These are phyloP conservation scores for Lachancea sp. DNA, from an alignment of 805 yeast genomes.

Conservation along the genomic window DNA sequence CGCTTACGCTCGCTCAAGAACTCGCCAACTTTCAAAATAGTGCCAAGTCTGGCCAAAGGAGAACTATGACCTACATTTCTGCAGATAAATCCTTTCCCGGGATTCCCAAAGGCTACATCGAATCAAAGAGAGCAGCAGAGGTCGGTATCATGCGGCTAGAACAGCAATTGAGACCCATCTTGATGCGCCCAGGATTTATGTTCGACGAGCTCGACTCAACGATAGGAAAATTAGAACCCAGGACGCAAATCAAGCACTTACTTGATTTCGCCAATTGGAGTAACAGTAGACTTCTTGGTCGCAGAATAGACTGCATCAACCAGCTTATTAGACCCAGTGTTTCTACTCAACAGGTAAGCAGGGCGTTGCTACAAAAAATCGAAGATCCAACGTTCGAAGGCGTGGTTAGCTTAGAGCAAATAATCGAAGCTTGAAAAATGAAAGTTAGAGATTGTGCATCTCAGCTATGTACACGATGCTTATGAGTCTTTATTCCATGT, in stretches of 20 bases:
- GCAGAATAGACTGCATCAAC: conserved; percentile 37
- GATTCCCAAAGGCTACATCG: conserved; percentile 63
- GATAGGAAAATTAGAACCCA: conserved; percentile 30
- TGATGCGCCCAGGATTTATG: conserved; percentile 81
- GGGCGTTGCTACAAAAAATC: conserved; percentile 48
- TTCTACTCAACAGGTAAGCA: conserved; percentile 64
- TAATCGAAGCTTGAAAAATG: conserved; percentile 18
- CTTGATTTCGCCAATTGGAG: conserved; percentile 40
- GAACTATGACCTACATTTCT: conserved; percentile 64
- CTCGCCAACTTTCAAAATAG: conserved; percentile 30
- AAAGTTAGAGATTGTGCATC: not conserved
- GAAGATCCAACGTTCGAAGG: conserved; percentile 48
- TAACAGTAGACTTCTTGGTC: conserved; percentile 37
- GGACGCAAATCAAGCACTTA: conserved; percentile 33
- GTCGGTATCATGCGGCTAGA: conserved; percentile 40
- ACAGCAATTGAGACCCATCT: conserved; percentile 44
- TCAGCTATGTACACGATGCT: conserved; percentile 5
- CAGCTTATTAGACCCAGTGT: conserved; percentile 53
- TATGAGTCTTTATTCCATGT: not conserved
- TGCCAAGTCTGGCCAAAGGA: conserved; percentile 4
- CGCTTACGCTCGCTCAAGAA: conserved; percentile 54
- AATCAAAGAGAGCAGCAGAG: conserved; percentile 76
- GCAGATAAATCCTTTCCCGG: conserved; percentile 70
- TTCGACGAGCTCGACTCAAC: conserved; percentile 45
- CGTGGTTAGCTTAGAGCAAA: conserved; percentile 51